These are phyloP conservation scores for Rhizophagus sp. DNA, from an alignment of 192 early-diverging fungal genomes.

Conservation along the genomic window DNA sequence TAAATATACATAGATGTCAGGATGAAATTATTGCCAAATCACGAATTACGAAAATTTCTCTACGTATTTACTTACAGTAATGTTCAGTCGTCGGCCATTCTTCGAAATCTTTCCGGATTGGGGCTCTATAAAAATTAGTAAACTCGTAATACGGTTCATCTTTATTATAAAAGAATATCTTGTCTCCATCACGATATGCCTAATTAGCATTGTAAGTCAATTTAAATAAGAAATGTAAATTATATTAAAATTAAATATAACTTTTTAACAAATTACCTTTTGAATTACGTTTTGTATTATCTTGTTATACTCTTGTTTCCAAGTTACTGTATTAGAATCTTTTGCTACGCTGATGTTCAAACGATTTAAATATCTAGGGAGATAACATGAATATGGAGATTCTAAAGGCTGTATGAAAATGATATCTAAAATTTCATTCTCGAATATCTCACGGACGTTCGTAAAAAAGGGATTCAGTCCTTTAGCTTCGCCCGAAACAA, in stretches of 20 bases:
- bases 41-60: background rate
- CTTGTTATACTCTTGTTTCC: background rate
- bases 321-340: background rate
- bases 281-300: background rate
- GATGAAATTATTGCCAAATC: background rate
- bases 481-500: background rate
- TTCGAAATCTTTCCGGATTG: conserved; percentile 28
- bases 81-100: conserved; percentile 47
- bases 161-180: conserved; percentile 44
- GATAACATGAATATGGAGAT: too few species aligned
- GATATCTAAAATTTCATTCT: background rate
- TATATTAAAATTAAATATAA: background rate
- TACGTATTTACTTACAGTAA: conserved; percentile 35
- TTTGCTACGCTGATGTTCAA: background rate
- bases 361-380: background rate
- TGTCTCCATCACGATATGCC: background rate
- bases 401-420: background rate
- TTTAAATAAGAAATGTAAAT: background rate
- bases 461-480: background rate
- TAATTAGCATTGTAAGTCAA: background rate
- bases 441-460: background rate
- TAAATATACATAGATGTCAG: background rate
- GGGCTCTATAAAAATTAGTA: conserved; percentile 44
- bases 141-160: conserved; percentile 40
- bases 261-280: background rate